Percentiles rank a stretch among this genome's conserved stretches.
phyloP scores from a whole-genome alignment of 768 basidiomycete genomes.

The Lyophyllum shimeji region DNA sequence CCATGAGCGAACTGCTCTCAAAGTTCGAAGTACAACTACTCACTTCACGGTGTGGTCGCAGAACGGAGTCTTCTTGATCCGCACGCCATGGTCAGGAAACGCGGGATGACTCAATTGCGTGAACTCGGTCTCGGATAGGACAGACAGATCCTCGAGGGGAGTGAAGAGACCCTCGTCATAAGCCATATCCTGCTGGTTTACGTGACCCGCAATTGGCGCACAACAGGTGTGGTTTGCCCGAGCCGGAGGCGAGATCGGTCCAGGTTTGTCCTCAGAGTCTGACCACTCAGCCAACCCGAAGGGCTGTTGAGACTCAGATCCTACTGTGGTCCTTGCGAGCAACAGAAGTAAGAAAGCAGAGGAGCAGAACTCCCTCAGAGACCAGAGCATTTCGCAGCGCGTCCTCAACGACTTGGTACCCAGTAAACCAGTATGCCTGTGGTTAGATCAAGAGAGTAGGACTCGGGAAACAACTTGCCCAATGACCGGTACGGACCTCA shows the following conservation, averaged over 20 bases:
- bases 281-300: not conserved
- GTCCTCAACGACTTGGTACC: too few relatives aligned
- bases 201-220: not conserved
- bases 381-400: not conserved
- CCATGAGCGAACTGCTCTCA: not conserved
- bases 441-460: too few relatives aligned
- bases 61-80: slow-evolving; percentile 60
- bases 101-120: slow-evolving; percentile 43
- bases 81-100: slow-evolving; percentile 51
- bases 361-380: not conserved
- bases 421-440: too few relatives aligned
- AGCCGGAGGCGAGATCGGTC: not conserved
- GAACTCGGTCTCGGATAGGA: slow-evolving; percentile 33
- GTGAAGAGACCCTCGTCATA: slow-evolving; percentile 33
- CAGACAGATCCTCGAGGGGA: slow-evolving; percentile 31
- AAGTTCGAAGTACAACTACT: not conserved
- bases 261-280: not conserved
- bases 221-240: not conserved
- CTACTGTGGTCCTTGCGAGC: not conserved
- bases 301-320: not conserved
- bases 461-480: too few relatives aligned
- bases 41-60: slow-evolving; percentile 51
- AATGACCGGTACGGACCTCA: not conserved
- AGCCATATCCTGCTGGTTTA: not conserved
- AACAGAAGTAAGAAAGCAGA: not conserved